Evolutionary conservation across 805 yeast species (phyloP).

Genomic region (Metschnikowia continentalis): DNA sequence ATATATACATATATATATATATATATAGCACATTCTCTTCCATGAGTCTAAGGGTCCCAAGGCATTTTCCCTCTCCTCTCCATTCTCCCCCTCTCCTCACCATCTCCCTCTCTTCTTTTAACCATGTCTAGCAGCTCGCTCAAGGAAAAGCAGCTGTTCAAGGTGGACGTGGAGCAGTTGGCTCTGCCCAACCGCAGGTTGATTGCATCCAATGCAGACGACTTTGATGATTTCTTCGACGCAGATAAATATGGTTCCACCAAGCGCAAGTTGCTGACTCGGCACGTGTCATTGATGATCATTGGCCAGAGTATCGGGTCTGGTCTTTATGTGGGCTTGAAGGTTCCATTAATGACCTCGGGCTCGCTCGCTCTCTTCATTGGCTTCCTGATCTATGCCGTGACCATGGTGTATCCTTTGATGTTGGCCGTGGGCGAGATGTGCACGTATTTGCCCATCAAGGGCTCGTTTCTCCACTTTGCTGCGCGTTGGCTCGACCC

Average conservation of each 20-base stretch:
- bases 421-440: conserved; percentile 37
- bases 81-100: neutral
- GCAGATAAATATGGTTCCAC: conserved; percentile 28
- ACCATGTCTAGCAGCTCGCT: conserved; percentile 1
- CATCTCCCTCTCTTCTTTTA: neutral
- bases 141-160: conserved; percentile 5
- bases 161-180: conserved; percentile 14
- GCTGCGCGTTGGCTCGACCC: conserved; percentile 36
- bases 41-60: neutral
- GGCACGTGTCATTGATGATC: conserved; percentile 34
- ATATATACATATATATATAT: neutral
- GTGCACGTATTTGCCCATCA: conserved; percentile 34
- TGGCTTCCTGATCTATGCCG: conserved; percentile 29
- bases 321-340: conserved; percentile 33
- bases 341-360: conserved; percentile 27
- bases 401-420: conserved; percentile 31
- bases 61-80: neutral
- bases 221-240: conserved; percentile 27
- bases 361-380: conserved; percentile 34
- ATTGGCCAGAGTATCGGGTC: conserved; percentile 36
- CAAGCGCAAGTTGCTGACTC: conserved; percentile 24
- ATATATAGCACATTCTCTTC: neutral
- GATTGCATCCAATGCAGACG: conserved; percentile 13
- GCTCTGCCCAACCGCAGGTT: conserved; percentile 9
- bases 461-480: conserved; percentile 32